phyloP scores from a whole-genome alignment of 805 yeast genomes.

The Metschnikowia santaceciliae region DNA sequence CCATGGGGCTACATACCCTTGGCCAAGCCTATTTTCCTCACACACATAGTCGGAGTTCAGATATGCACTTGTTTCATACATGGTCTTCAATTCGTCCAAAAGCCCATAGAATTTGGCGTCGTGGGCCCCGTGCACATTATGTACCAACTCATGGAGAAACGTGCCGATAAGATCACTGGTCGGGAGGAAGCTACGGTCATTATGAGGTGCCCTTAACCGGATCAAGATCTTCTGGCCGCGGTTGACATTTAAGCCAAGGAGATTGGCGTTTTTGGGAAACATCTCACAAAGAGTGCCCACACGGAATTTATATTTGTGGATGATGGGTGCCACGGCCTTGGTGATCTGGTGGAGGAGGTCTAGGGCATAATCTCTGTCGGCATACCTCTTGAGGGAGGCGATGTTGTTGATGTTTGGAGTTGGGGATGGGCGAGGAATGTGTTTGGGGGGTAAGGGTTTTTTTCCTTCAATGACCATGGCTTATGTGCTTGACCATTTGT shows the following conservation, averaged over 20 bases:
- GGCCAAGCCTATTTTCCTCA: constrained; percentile 45
- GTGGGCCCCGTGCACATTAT: constrained; percentile 78
- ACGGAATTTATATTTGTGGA: constrained; percentile 60
- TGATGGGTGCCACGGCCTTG: constrained; percentile 68
- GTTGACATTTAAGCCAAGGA: constrained; percentile 82
- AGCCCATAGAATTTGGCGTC: constrained; percentile 63
- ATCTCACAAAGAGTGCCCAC: constrained; percentile 75
- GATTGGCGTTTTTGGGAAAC: constrained; percentile 60
- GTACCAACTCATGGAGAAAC: constrained; percentile 83
- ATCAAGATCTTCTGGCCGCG: constrained; percentile 68
- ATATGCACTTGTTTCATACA: constrained; percentile 46
- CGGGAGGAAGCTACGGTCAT: constrained; percentile 55
- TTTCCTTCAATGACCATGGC: constrained; percentile 11
- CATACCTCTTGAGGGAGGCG: constrained; percentile 33
- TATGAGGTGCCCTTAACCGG: constrained; percentile 58
- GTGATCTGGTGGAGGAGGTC: constrained; percentile 67
- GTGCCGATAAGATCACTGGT: constrained; percentile 71
- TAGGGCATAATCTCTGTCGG: constrained; percentile 36
- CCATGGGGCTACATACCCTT: constrained; percentile 18
- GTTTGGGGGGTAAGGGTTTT: background rate
- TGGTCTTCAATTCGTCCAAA: constrained; percentile 55
- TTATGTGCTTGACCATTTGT: too few relatives aligned
- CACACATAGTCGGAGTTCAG: constrained; percentile 47
- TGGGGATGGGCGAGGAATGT: constrained; percentile 30
- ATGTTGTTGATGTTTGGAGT: constrained; percentile 33